phyloP scores from a whole-genome alignment of 345 rosid genomes.

The Aquilaria yunnanensis region DNA sequence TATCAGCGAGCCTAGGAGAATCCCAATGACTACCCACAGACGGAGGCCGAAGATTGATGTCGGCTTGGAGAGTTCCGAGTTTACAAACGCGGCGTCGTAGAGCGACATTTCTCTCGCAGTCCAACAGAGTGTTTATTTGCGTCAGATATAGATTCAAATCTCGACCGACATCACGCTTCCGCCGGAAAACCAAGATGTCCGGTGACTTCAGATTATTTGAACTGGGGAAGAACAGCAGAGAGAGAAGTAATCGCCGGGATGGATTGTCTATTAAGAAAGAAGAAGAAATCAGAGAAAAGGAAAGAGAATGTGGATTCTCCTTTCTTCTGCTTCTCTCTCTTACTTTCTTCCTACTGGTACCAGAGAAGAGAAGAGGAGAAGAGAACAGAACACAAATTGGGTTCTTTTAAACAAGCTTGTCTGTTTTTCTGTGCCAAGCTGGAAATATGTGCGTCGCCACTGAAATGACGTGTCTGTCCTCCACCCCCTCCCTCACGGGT shows the following conservation, averaged over 20 bases:
- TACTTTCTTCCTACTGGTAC: background rate
- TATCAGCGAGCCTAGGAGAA: conserved; percentile 74
- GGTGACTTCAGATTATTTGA: background rate
- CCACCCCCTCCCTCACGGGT: background rate
- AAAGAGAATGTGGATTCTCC: background rate
- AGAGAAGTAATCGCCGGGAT: no score
- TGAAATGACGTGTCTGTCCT: conserved; percentile 13
- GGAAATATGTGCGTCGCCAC: background rate
- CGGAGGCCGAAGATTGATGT: conserved; percentile 89
- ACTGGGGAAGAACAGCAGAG: conserved; percentile 1
- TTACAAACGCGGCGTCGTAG: conserved; percentile 60
- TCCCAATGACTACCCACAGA: conserved; percentile 88
- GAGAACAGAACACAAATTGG: background rate
- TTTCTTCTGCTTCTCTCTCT: background rate
- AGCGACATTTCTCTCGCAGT: conserved; percentile 31
- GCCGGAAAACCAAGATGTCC: conserved; percentile 8
- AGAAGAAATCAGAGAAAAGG: background rate
- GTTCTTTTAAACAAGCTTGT: conserved; percentile 2
- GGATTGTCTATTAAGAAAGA: background rate
- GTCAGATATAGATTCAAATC: background rate
- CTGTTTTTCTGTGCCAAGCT: conserved; percentile 2
- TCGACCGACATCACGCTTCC: background rate
- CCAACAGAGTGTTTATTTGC: background rate
- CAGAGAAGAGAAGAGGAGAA: background rate
- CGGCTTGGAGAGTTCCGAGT: conserved; percentile 72